A percentile compares a stretch with the other conserved stretches of the same genome.
Conservation (phyloP, 2,329 filamentous ascomycete genomes). For the Thelonectria olida region DNA sequence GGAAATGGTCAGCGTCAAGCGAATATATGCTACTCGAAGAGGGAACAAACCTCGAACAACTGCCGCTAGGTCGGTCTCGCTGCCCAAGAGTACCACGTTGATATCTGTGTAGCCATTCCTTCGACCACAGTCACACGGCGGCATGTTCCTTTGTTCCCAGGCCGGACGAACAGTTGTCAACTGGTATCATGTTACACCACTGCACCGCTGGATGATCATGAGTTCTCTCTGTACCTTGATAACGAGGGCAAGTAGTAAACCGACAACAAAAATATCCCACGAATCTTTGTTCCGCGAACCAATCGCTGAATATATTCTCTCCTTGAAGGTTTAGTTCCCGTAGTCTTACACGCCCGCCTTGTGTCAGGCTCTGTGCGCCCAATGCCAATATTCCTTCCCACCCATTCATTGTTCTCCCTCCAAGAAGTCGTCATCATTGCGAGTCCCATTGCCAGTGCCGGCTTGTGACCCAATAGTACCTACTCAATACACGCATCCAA, state of each 20-base stretch:
- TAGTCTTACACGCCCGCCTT: slow-evolving; percentile 6
- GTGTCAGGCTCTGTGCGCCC: neutral
- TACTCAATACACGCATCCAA: neutral
- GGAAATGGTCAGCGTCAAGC: neutral
- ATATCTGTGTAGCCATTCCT: neutral
- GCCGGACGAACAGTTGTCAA: neutral
- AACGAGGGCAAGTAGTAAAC: neutral
- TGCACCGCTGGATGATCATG: neutral
- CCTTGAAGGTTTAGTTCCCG: neutral
- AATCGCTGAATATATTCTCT: slow-evolving; percentile 13
- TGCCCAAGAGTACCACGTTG: neutral
- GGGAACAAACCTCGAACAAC: neutral
- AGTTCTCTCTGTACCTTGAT: neutral
- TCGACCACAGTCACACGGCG: neutral
- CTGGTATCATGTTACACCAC: neutral
- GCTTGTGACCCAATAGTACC: neutral
- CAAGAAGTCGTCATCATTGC: neutral
- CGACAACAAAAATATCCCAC: neutral
- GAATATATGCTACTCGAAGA: neutral
- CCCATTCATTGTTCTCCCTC: neutral
- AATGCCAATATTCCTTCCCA: neutral
- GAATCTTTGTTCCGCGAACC: slow-evolving; percentile 4
- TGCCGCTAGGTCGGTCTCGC: neutral
- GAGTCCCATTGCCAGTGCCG: neutral
- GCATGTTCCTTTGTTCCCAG: slow-evolving; percentile 1